Base-by-base conservation (phyloP, 2,329 filamentous ascomycete species). In the Chrysoporthe puriensis region DNA sequence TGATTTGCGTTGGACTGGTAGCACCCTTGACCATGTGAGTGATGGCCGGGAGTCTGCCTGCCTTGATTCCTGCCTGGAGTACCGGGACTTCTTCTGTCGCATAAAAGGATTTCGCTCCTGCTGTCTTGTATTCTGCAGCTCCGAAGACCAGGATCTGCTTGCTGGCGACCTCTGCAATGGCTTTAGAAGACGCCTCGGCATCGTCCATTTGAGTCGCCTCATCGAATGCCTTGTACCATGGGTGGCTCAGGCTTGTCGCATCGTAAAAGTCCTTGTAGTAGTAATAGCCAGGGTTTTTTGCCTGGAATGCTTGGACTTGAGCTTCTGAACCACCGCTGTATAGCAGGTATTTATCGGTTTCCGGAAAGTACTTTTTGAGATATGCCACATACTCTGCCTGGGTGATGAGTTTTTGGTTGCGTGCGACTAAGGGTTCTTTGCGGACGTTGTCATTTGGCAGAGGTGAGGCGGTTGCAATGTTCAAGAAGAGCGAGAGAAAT, bases 141-240 rank as follows among this genome's bases (percentile, higher is more conserved):
- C 56, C 56, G 14, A 58, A 58, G 56, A 58, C 56, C 34, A 58
- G 56, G 34, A 58, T 42, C 56, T 58, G 56, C 56, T 58, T 21
- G 56, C 2, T 58, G 56, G 56, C 56, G 34, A 40, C 56, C 5
- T 4, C 4, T 36, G 56, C 34, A 58, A 58, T 42, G 16, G 56
- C 56, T n/a, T 11, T 42, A 13, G 56, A 58, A 36, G 56, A 58
- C 18, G 34, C 56, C 34, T 58, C 56, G 56, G 8, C 26, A 42
- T 58, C 56, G 56, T 58, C 56, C 56, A 40, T 21, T 6, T 58
- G 16, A 32, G 56, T 58, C 1, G 40, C 14, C 9, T 42, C 34
- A 42, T 58, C n/a, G 16, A 58, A 58, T 11, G 13, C 56, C 7
- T 58, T 58, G 16, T 58, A 58, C 56, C 56, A 58, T n/a, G 56